These are phyloP conservation scores for Penicillium expansum DNA, from an alignment of 2,329 filamentous ascomycete genomes.

Conservation along the genomic window DNA sequence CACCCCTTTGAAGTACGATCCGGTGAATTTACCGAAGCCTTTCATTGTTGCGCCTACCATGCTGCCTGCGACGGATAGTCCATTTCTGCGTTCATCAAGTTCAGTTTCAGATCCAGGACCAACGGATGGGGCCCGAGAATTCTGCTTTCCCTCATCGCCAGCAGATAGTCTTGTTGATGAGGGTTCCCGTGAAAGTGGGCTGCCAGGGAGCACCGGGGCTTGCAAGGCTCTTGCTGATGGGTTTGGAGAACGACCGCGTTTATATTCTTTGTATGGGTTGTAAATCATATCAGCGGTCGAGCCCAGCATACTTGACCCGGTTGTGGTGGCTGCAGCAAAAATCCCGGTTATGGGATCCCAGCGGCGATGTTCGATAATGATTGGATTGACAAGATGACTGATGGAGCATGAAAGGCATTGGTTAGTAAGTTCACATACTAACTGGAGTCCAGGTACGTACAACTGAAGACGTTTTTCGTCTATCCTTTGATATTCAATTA, in stretches of 20 bases:
- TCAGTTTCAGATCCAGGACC: background rate
- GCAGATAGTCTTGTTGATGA: background rate
- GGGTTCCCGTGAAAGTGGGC: background rate
- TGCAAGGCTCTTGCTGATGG: background rate
- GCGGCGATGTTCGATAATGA: constrained; percentile 34
- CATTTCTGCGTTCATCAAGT: background rate
- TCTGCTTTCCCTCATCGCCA: background rate
- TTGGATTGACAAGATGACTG: constrained; percentile 30
- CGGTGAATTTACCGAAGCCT: constrained; percentile 19
- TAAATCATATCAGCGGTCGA: constrained; percentile 28
- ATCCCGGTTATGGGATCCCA: constrained; percentile 35
- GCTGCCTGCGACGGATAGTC: constrained; percentile 4
- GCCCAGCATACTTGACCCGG: constrained; percentile 27
- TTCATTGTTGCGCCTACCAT: constrained; percentile 13
- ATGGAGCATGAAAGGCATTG: background rate
- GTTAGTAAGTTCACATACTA: background rate
- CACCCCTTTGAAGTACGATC: constrained; percentile 26
- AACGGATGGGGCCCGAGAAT: constrained; percentile 1
- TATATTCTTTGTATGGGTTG: constrained; percentile 30
- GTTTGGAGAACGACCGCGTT: constrained; percentile 8
- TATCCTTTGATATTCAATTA: constrained; percentile 25
- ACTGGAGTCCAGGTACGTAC: constrained; percentile 10
- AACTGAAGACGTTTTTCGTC: constrained; percentile 21
- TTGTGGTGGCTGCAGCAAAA: constrained; percentile 25
- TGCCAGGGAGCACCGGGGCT: background rate